phyloP scores from a whole-genome alignment of 169 alveolate genomes.

The Plasmodium berghei region DNA sequence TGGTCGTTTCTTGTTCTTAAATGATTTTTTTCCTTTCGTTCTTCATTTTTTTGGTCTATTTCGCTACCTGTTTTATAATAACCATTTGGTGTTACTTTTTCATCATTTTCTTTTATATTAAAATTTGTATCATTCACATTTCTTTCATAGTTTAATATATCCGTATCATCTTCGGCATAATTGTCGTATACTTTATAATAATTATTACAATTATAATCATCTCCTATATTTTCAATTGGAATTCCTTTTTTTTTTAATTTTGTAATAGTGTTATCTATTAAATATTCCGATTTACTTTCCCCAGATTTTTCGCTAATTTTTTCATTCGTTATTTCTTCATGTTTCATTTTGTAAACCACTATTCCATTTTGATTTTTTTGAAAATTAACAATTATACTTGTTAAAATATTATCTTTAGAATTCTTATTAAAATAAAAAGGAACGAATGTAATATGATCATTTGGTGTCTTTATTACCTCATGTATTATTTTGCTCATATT shows the following conservation, averaged over 20 bases:
- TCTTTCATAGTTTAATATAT: constrained; percentile 67
- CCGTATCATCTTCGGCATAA: constrained; percentile 70
- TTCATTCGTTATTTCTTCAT: neutral
- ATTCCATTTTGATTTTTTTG: constrained; percentile 21
- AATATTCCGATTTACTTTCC: too few species aligned
- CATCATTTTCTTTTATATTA: constrained; percentile 6
- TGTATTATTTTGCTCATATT: neutral
- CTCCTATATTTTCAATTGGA: constrained; percentile 41
- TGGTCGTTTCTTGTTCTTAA: neutral
- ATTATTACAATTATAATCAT: constrained; percentile 66
- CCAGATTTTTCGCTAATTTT: neutral
- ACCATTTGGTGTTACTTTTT: neutral
- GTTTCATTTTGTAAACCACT: constrained; percentile 23
- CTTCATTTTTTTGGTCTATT: neutral
- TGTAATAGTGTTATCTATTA: too few species aligned
- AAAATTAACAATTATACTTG: constrained; percentile 21
- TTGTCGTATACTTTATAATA: constrained; percentile 58
- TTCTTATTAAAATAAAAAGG: constrained; percentile 75
- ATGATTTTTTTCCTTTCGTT: neutral
- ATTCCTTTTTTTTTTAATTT: constrained; percentile 4
- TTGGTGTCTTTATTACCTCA: neutral
- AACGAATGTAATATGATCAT: constrained; percentile 28
- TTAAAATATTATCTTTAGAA: constrained; percentile 65
- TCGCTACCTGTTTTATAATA: neutral
- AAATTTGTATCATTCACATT: constrained; percentile 16